Conservation (phyloP, 345 rosid species). For the Trapa incisa region DNA sequence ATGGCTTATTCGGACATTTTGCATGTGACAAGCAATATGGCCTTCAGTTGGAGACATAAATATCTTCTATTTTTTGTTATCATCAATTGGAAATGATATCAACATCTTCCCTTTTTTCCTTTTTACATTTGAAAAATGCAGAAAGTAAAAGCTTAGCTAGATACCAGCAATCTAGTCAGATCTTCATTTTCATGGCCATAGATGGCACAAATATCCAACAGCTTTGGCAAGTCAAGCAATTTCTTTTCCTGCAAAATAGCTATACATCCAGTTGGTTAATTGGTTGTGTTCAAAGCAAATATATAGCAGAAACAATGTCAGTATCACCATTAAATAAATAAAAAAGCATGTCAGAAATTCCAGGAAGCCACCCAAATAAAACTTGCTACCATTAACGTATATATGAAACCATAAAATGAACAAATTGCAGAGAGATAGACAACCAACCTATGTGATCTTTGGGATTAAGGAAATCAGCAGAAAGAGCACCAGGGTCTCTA, state of each 20-base stretch:
- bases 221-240: constrained; percentile 81
- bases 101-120: background rate
- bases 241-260: constrained; percentile 87
- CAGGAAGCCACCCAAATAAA: constrained; percentile 47
- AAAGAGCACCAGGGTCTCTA: constrained; percentile 70
- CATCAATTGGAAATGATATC: background rate
- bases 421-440: constrained; percentile 1
- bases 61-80: constrained; percentile 13
- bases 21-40: constrained; percentile 5
- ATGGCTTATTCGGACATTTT: constrained; percentile 4
- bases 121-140: constrained; percentile 4
- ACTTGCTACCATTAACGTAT: constrained; percentile 17
- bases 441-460: constrained; percentile 69
- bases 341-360: constrained; percentile 14
- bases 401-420: constrained; percentile 7
- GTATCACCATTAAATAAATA: background rate
- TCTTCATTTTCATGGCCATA: constrained; percentile 91
- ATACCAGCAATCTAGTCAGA: constrained; percentile 63
- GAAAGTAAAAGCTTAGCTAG: constrained; percentile 5
- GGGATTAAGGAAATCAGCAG: constrained; percentile 54
- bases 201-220: constrained; percentile 83
- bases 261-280: constrained; percentile 39
- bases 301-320: background rate
- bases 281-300: constrained; percentile 23
- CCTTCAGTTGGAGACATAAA: background rate